Conservation (phyloP, 768 basidiomycete species). For the Termitomyces sp. region DNA sequence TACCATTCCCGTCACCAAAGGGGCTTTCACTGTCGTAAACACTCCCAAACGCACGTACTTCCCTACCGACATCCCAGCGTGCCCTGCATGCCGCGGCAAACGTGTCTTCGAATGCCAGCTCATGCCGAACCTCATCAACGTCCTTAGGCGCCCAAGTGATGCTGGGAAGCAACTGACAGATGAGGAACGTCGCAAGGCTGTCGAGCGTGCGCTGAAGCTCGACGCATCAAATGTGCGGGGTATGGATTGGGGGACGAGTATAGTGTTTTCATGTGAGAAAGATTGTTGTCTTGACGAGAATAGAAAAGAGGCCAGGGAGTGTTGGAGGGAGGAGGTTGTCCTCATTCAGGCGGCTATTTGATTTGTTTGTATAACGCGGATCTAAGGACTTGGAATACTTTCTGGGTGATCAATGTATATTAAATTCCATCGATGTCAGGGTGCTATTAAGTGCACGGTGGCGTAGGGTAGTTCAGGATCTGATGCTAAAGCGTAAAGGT, state of each 20-base stretch:
- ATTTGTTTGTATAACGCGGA: conserved; percentile 1
- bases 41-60: conserved; percentile 49
- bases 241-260: conserved; percentile 94
- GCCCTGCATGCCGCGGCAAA: conserved; percentile 58
- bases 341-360: conserved; percentile 73
- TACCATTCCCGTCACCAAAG: conserved; percentile 52
- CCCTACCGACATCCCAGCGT: conserved; percentile 50
- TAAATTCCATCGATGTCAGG: background rate
- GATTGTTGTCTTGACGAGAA: conserved; percentile 61
- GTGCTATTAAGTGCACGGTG: background rate
- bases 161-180: conserved; percentile 41
- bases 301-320: conserved; percentile 36
- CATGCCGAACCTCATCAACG: conserved; percentile 89
- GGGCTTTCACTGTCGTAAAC: conserved; percentile 51
- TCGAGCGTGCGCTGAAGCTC: conserved; percentile 51
- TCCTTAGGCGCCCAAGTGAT: conserved; percentile 40
- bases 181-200: conserved; percentile 60
- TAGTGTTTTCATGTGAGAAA: conserved; percentile 82
- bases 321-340: conserved; percentile 75
- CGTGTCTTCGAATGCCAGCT: conserved; percentile 91
- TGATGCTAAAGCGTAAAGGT: background rate
- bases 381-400: background rate
- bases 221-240: conserved; percentile 37
- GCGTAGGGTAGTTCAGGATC: background rate
- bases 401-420: background rate